phyloP scores from a whole-genome alignment of 768 basidiomycete species.

The Boletellus ananiceps region DNA sequence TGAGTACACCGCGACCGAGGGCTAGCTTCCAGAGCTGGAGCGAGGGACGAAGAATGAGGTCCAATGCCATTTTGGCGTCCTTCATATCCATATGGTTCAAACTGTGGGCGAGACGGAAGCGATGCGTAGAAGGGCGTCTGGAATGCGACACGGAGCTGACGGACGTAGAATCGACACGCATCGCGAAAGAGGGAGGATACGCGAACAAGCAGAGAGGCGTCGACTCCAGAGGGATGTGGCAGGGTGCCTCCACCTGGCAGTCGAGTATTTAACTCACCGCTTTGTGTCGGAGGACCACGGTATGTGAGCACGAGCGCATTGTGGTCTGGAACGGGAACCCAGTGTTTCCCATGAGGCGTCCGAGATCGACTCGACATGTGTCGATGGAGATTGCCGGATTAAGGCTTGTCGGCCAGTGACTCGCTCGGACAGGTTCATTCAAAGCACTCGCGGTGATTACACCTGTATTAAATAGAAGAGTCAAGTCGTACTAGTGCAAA shows the following conservation, averaged over 20 bases:
- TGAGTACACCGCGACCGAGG: slow-evolving; percentile 3
- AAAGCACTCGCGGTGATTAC: slow-evolving; percentile 13
- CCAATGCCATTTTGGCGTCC: slow-evolving; percentile 15
- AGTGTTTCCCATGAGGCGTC: slow-evolving; percentile 10
- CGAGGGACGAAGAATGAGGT: slow-evolving; percentile 23
- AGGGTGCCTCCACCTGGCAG: background rate
- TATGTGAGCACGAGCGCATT: slow-evolving; percentile 16
- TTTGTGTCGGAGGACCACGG: slow-evolving; percentile 4
- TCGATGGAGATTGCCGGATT: slow-evolving; percentile 13
- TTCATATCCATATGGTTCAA: slow-evolving; percentile 14
- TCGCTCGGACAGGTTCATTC: background rate
- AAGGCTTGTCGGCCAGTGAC: background rate
- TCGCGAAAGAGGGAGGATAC: background rate
- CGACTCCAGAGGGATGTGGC: background rate
- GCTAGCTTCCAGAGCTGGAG: slow-evolving; percentile 19
- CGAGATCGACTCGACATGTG: slow-evolving; percentile 3
- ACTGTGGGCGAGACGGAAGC: slow-evolving; percentile 10
- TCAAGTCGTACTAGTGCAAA: background rate
- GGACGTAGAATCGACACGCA: slow-evolving; percentile 10
- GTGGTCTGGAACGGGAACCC: slow-evolving; percentile 18
- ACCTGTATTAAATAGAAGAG: background rate
- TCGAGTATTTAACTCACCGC: slow-evolving; percentile 24
- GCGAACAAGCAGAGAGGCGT: background rate
- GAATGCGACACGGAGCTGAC: slow-evolving; percentile 2
- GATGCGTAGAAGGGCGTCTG: slow-evolving; percentile 5